Conservation (phyloP, 768 basidiomycete genomes). For the Tylopilus subfusipes region DNA sequence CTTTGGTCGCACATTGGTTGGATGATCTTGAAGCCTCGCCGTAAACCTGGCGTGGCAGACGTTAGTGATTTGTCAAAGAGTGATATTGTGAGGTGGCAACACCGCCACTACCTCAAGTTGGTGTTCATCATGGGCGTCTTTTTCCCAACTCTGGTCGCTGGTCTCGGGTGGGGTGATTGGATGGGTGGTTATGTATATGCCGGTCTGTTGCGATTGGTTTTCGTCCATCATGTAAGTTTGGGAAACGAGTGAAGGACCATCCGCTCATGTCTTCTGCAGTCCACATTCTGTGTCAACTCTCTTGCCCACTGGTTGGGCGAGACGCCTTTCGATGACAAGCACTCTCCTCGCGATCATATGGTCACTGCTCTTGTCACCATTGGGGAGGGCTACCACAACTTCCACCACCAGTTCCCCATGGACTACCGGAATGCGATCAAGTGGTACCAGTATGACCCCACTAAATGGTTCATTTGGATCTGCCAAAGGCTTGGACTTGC, state of each 20-base stretch:
- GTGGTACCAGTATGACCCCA: conserved; percentile 88
- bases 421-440: conserved; percentile 96
- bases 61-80: conserved; percentile 82
- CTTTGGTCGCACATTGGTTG: conserved; percentile 85
- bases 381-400: conserved; percentile 98
- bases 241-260: not conserved
- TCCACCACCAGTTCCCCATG: conserved; percentile 97
- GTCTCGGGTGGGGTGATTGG: conserved; percentile 82
- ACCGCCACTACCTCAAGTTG: conserved; percentile 69
- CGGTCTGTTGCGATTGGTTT: conserved; percentile 69
- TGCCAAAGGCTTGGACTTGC: conserved; percentile 48
- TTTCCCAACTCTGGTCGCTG: conserved; percentile 75
- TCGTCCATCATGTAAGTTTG: conserved; percentile 80
- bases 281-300: conserved; percentile 96
- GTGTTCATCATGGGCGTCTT: conserved; percentile 68
- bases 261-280: conserved; percentile 42
- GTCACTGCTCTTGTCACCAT: conserved; percentile 87
- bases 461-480: conserved; percentile 80
- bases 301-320: conserved; percentile 96
- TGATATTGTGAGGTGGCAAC: conserved; percentile 82
- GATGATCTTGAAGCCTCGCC: conserved; percentile 91
- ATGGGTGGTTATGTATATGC: conserved; percentile 85
- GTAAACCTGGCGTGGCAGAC: conserved; percentile 87
- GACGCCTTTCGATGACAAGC: conserved; percentile 91
- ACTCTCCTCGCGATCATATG: conserved; percentile 86